These are phyloP conservation scores for Botryotinia globosa DNA, from an alignment of 2,329 filamentous ascomycete species.

Conservation along the genomic window DNA sequence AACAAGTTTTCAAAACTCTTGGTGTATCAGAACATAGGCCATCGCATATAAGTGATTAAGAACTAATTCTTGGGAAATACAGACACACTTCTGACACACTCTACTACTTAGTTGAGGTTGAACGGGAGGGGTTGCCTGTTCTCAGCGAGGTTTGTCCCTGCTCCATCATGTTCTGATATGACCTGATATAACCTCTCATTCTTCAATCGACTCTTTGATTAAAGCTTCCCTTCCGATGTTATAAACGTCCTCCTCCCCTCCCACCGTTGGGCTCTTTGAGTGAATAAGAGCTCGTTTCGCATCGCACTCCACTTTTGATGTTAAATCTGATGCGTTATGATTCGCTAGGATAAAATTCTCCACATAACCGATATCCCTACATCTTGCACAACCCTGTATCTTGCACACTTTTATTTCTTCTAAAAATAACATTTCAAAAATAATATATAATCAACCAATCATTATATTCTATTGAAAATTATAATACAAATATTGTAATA, in stretches of 20 bases:
- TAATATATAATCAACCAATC: too few relatives aligned
- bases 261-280: neutral
- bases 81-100: neutral
- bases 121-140: neutral
- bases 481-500: too few relatives aligned
- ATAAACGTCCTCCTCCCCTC: neutral
- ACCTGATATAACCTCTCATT: neutral
- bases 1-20: neutral
- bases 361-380: too few relatives aligned
- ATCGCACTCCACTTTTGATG: neutral
- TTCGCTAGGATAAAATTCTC: neutral
- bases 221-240: neutral
- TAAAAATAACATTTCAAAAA: too few relatives aligned
- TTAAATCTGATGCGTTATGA: neutral
- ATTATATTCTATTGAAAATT: too few relatives aligned
- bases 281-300: neutral
- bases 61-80: neutral
- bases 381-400: too few relatives aligned
- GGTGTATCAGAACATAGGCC: neutral
- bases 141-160: neutral
- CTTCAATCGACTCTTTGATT: neutral
- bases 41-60: neutral
- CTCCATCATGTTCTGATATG: neutral
- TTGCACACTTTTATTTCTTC: too few relatives aligned
- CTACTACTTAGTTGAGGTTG: neutral